These are phyloP conservation scores for Ophiocordyceps camponoti-leonardi DNA, from an alignment of 2,329 filamentous ascomycete species.

Conservation along the genomic window DNA sequence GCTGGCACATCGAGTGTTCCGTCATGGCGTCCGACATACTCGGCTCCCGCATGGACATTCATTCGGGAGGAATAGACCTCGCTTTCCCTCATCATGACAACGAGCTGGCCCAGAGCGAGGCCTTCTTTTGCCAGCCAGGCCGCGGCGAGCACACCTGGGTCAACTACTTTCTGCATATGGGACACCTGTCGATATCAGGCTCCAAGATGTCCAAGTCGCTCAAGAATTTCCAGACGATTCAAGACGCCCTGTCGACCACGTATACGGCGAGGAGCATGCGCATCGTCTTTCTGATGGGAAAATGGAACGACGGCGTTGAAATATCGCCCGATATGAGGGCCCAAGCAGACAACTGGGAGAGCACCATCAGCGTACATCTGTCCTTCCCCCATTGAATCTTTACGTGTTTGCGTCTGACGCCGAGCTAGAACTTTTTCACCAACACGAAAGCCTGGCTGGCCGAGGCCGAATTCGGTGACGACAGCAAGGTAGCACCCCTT, in stretches of 20 bases:
- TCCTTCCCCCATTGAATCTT: not conserved
- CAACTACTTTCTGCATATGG: constrained; percentile 93
- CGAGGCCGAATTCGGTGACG: constrained; percentile 20
- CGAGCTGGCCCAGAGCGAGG: constrained; percentile 77
- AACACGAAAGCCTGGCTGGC: constrained; percentile 36
- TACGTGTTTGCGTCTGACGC: constrained; percentile 5
- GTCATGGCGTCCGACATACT: constrained; percentile 89
- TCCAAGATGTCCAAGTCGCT: constrained; percentile 93
- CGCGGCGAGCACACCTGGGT: constrained; percentile 59
- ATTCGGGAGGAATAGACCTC: constrained; percentile 83
- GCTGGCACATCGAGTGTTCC: constrained; percentile 96
- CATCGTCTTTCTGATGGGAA: constrained; percentile 73
- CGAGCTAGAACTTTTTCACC: constrained; percentile 36
- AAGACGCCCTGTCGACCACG: constrained; percentile 51
- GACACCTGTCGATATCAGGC: constrained; percentile 68
- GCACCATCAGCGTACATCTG: constrained; percentile 44
- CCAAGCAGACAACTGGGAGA: constrained; percentile 63
- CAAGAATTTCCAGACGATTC: constrained; percentile 92
- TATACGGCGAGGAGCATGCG: constrained; percentile 70
- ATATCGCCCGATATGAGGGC: constrained; percentile 71
- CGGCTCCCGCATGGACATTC: constrained; percentile 74
- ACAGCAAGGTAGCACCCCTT: constrained; percentile 21
- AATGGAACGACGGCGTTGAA: constrained; percentile 83
- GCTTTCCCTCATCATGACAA: constrained; percentile 90
- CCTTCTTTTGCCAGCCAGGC: constrained; percentile 47